Base-by-base conservation (phyloP, 768 basidiomycete genomes). In the Phaeotremella fagi region DNA sequence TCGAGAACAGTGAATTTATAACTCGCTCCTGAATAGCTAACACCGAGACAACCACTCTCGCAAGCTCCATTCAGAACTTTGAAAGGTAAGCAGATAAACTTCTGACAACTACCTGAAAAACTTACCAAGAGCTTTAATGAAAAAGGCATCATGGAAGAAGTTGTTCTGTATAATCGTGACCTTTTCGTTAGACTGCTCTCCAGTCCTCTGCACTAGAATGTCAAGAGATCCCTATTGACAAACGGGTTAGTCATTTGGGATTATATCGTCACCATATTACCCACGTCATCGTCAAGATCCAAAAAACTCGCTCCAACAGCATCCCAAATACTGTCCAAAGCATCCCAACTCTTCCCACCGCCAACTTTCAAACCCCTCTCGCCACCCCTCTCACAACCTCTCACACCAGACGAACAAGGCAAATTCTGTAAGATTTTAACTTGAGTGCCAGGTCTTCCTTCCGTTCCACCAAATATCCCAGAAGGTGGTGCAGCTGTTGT, bases 1-100 rank as follows among this genome's bases (percentile, higher is more conserved):
- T 97, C 92, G 1, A 97, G 79, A 7, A 98, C 87, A 0, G 94
- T 97, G 70, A 97, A 97, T 75, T 99, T 98, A 78, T 88, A 97
- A 0, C 89, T 87, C 1, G 90, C 90, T 0, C 95, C 95, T 0
- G 90, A 87, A 65, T 90, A 92, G 73, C 87, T 90, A 37, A 90
- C 88, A 1, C 94, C 95, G 52, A 88, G 80, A 63, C 94, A 97
- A 77, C 82, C 82, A 0, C 86, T 87, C 51, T 83, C 77, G 65
- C 95, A 99, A 0, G 90, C 94, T 16, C 92, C 92, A 63, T 97
- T 97, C 29, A 97, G 76, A 0, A 95, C 91, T 91, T 60, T 18
- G 11, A 47, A 16, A 33, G n/a, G 28, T 31, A 23, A 49, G 33
- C 16, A 15, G n/a, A 36, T 31, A n/a, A n/a, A n/a, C n/a, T n/a